Evolutionary conservation across 805 yeast genomes (phyloP).

Genomic region (Soucietia sequanensis): DNA sequence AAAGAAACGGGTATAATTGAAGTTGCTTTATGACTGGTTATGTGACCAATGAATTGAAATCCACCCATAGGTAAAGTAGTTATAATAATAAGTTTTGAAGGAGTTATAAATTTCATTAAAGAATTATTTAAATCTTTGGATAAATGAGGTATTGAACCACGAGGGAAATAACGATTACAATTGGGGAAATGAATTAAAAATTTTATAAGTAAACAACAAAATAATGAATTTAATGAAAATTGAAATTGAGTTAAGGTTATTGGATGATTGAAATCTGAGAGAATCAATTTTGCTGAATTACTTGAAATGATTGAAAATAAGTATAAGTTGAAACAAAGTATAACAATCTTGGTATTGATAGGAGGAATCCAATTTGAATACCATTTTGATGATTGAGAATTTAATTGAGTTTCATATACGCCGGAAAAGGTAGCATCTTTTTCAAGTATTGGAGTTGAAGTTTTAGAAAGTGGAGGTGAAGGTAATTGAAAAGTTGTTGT

Average conservation of each 20-base stretch:
- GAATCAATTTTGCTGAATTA: slow-evolving; percentile 75
- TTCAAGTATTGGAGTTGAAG: slow-evolving; percentile 31
- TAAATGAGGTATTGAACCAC: slow-evolving; percentile 47
- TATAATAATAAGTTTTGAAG: slow-evolving; percentile 49
- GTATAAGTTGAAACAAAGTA: slow-evolving; percentile 78
- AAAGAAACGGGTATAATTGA: slow-evolving; percentile 88
- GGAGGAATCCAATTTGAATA: slow-evolving; percentile 20
- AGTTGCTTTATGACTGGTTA: slow-evolving; percentile 90
- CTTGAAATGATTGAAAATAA: slow-evolving; percentile 74
- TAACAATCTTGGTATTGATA: slow-evolving; percentile 19
- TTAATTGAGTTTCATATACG: neutral
- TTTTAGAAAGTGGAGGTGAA: slow-evolving; percentile 35
- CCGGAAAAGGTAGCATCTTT: slow-evolving; percentile 4
- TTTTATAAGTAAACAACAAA: slow-evolving; percentile 49
- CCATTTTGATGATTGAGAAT: neutral
- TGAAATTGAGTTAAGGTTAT: slow-evolving; percentile 89
- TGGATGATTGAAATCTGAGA: slow-evolving; percentile 71
- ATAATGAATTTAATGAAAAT: slow-evolving; percentile 66
- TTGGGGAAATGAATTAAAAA: slow-evolving; percentile 27
- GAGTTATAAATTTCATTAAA: slow-evolving; percentile 46
- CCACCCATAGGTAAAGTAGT: slow-evolving; percentile 92
- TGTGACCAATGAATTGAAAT: slow-evolving; percentile 90
- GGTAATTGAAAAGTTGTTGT: slow-evolving; percentile 20
- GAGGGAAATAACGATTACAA: slow-evolving; percentile 35
- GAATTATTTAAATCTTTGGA: slow-evolving; percentile 21